Evolutionary conservation across 1,139 yeast species (phyloP).

Genomic region (Pichia sorboxylosa): DNA sequence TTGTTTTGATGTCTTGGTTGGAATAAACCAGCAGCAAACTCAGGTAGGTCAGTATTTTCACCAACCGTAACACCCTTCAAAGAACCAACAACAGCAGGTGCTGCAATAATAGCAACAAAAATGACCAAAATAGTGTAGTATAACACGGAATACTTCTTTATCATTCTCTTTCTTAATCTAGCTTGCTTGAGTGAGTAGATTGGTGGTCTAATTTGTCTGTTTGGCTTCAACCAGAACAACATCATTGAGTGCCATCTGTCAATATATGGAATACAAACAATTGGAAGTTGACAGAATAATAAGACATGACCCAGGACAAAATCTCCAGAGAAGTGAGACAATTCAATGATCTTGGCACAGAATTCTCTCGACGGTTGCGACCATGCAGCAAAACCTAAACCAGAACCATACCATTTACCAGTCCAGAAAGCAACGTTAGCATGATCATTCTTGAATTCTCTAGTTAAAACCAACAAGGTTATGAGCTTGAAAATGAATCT

Average conservation of each 20-base stretch:
- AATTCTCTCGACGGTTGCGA: conserved; percentile 97
- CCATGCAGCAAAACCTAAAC: conserved; percentile 91
- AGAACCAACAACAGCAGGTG: conserved; percentile 70
- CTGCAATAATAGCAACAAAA: conserved; percentile 71
- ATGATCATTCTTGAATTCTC: conserved; percentile 96
- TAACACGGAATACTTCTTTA: conserved; percentile 80
- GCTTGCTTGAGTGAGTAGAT: conserved; percentile 96
- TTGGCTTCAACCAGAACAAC: conserved; percentile 98
- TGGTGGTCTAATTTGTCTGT: conserved; percentile 97
- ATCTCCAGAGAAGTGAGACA: conserved; percentile 95
- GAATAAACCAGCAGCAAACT: conserved; percentile 60
- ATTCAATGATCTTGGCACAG: conserved; percentile 84
- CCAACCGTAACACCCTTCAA: conserved; percentile 26
- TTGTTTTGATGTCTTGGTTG: conserved; percentile 77
- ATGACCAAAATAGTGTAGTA: conserved; percentile 61
- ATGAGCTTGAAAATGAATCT: conserved; percentile 78
- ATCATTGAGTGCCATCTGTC: conserved; percentile 98
- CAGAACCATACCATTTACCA: conserved; percentile 96
- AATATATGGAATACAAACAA: conserved; percentile 72
- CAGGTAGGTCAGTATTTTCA: conserved; percentile 27
- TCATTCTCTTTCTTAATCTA: conserved; percentile 97
- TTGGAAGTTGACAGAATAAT: conserved; percentile 81
- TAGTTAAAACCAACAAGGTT: conserved; percentile 69
- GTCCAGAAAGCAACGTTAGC: conserved; percentile 99
- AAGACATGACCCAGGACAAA: conserved; percentile 84